Evolutionary conservation across 2,329 filamentous ascomycete species (phyloP), one percentile per base, ranked within the genome.

Genomic region (Colletotrichum tabaci): DNA sequence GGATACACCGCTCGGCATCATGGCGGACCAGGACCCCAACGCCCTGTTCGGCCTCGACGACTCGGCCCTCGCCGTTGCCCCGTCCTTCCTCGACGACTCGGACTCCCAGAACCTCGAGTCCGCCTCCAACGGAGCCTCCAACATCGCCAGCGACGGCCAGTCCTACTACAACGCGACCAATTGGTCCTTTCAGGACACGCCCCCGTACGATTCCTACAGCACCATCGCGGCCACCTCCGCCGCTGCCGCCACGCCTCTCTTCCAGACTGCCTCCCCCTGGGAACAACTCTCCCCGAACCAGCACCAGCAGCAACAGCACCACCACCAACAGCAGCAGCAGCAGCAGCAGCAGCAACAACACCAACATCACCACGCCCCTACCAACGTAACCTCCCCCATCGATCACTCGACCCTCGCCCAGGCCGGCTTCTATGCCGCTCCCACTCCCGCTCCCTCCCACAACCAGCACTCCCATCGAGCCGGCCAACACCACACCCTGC

Each of bases 171-270:
- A 81, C 76, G 76, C 83, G 65, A 78, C 85, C 73, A 82, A 79
- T 79, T 89, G 87, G 87, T 77, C 81, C 74, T 87, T 87, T 74
- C 83, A 84, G 71, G 83, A 84, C 77, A 83, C 83, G 15, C 83
- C 86, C 73, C 84, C 85, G 56, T 86, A 85, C 80, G 83, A 85
- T 75, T 80, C 82, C 64, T 86, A 83, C 79, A 81, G 80, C 67
- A 77, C 74, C 50, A 77, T 74, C 50, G 74, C 76, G 79, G 80
- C 75, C 77, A 80, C 78, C 71, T 74, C 81, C 77, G 77, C 82
- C 75, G 73, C 81, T 71, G 63, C 77, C 68, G 77, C 77, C 69
- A 53, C 64, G 68, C 74, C 80, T 66, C 74, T 77, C 73, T 81
- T 81, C 73, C 76, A 80, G 67, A 74, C 79, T 55, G 74, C 79